A percentile compares a stretch with the other conserved stretches of the same genome.
phyloP scores from a whole-genome alignment of 1,284 basidiomycete genomes.

The Ganoderma lingzhi region DNA sequence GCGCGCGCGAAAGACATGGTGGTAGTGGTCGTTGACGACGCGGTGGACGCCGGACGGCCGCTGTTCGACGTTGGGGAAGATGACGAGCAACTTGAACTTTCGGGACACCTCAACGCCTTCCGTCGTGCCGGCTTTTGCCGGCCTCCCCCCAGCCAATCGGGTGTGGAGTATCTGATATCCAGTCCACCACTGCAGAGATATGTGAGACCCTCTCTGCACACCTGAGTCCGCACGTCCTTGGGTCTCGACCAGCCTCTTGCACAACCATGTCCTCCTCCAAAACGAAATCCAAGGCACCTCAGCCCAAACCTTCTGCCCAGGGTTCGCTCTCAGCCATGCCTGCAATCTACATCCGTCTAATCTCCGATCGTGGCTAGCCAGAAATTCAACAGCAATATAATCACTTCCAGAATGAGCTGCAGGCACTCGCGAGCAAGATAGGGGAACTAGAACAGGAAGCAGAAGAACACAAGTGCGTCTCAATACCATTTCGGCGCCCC shows the following conservation, averaged over 20 bases:
- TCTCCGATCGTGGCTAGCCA: conserved; percentile 55
- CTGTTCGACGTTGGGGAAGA: conserved; percentile 35
- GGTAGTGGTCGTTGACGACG: conserved; percentile 35
- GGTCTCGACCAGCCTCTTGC: conserved; percentile 1
- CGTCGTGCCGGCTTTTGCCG: conserved; percentile 45
- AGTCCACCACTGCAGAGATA: conserved; percentile 12
- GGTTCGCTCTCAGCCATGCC: conserved; percentile 53
- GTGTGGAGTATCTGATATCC: conserved; percentile 47
- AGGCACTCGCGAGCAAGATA: conserved; percentile 89
- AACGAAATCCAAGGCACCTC: conserved; percentile 51
- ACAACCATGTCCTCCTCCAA: conserved; percentile 54
- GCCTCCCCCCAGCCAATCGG: conserved; percentile 57
- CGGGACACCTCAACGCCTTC: conserved; percentile 39
- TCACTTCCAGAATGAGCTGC: conserved; percentile 84
- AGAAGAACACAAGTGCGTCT: conserved; percentile 84
- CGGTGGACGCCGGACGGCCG: conserved; percentile 33
- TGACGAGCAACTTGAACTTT: conserved; percentile 29
- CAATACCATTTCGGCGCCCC: neutral
- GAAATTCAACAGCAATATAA: conserved; percentile 82
- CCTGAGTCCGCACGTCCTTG: neutral
- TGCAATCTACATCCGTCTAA: conserved; percentile 12
- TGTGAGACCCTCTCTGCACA: neutral
- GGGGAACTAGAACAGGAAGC: conserved; percentile 93
- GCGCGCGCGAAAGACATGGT: conserved; percentile 58
- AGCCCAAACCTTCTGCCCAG: conserved; percentile 63